Conservation (phyloP, 2,329 filamentous ascomycete species). For the Elsinoe necatrix region DNA sequence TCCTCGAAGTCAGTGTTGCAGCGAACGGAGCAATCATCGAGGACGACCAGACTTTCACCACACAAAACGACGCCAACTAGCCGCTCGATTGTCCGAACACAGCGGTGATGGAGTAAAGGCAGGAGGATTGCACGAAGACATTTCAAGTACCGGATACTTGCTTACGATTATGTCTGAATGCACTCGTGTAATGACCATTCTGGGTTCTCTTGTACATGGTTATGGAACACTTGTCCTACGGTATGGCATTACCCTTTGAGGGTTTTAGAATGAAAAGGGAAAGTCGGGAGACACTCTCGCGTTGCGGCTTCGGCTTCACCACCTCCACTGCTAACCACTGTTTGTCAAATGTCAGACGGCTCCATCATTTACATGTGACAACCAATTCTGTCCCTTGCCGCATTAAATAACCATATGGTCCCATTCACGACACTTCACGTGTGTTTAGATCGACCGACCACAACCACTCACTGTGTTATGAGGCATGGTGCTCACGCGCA, state of each 20-base stretch:
- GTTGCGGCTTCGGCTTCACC: too few species aligned
- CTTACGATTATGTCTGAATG: neutral
- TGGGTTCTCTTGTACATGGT: neutral
- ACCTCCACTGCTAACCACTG: too few species aligned
- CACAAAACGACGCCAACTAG: neutral
- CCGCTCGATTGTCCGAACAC: neutral
- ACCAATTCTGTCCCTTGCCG: too few species aligned
- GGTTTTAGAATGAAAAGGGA: neutral
- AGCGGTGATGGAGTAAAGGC: neutral
- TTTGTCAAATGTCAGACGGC: too few species aligned
- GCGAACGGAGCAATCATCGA: slow-evolving; percentile 60
- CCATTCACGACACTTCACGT: too few species aligned
- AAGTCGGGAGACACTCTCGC: neutral
- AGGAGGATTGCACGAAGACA: neutral
- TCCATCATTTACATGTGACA: too few species aligned
- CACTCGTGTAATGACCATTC: neutral
- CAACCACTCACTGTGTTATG: too few species aligned
- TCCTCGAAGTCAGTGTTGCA: slow-evolving; percentile 56
- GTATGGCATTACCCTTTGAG: neutral
- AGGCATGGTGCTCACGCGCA: too few species aligned
- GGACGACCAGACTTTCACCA: slow-evolving; percentile 53
- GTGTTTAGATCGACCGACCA: too few species aligned
- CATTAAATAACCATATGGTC: too few species aligned
- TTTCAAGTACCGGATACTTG: neutral
- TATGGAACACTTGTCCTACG: neutral